Conservation (phyloP, 2,329 filamentous ascomycete genomes). For the Colletotrichum sp. region DNA sequence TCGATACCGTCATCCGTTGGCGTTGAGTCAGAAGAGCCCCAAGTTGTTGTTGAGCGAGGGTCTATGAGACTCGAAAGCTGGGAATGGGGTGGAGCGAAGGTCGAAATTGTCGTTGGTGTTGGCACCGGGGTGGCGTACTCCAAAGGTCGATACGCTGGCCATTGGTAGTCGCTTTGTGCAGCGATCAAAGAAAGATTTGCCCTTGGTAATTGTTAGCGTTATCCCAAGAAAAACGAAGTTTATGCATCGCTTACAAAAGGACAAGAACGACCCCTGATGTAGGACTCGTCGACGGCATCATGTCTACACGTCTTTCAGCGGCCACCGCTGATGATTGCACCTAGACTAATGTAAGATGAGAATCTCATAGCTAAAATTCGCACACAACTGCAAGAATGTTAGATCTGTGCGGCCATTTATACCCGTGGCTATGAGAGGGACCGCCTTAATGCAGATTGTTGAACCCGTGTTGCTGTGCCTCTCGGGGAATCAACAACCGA, state of each 20-base stretch:
- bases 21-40: neutral
- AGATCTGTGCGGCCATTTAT: neutral
- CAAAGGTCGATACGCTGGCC: neutral
- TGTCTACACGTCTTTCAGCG: neutral
- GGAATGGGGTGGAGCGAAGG: neutral
- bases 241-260: neutral
- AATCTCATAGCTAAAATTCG: rapidly evolving
- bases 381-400: neutral
- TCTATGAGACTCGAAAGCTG: neutral
- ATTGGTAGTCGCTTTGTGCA: neutral
- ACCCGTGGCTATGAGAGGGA: neutral
- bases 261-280: neutral
- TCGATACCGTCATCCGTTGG: neutral
- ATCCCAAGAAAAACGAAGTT: neutral
- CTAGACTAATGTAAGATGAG: neutral
- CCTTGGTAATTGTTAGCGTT: neutral
- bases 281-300: neutral
- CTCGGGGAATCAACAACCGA: neutral
- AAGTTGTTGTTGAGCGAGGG: neutral
- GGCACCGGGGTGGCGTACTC: neutral
- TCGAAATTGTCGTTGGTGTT: neutral
- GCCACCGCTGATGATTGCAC: neutral
- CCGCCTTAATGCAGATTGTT: neutral
- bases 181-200: rapidly evolving
- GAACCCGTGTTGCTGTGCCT: rapidly evolving